These are phyloP conservation scores for Ophiosphaerella narmari DNA, from an alignment of 2,329 filamentous ascomycete genomes.

Conservation along the genomic window DNA sequence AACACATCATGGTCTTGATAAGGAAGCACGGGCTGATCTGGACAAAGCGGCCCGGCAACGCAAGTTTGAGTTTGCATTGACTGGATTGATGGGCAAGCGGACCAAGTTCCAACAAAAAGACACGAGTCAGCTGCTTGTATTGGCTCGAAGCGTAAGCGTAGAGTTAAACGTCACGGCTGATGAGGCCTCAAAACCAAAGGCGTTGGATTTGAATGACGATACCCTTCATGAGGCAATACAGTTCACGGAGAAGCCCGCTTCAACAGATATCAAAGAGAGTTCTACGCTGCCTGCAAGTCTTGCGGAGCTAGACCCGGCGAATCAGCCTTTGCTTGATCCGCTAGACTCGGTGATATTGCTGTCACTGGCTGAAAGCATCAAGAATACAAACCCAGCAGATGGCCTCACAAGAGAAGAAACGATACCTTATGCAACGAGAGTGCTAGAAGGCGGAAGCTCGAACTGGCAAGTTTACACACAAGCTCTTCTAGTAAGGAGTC, in stretches of 20 bases:
- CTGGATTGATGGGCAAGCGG: conserved; percentile 82
- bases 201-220: conserved; percentile 84
- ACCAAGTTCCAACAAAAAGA: conserved; percentile 80
- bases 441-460: conserved; percentile 83
- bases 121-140: conserved; percentile 85
- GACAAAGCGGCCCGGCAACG: conserved; percentile 68
- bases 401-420: conserved; percentile 92
- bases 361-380: conserved; percentile 78
- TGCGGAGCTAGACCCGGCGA: conserved; percentile 69
- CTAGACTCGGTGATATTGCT: conserved; percentile 90
- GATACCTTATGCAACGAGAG: conserved; percentile 84
- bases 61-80: conserved; percentile 80
- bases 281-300: conserved; percentile 65
- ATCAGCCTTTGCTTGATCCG: conserved; percentile 80
- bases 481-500: conserved; percentile 82
- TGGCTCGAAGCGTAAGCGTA: conserved; percentile 72
- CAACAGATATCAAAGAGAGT: conserved; percentile 50
- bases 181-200: conserved; percentile 60
- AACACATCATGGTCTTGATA: conserved; percentile 81
- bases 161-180: conserved; percentile 16
- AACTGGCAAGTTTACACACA: conserved; percentile 99
- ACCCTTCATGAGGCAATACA: conserved; percentile 86
- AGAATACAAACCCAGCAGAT: conserved; percentile 83
- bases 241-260: conserved; percentile 65
- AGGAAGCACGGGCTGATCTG: conserved; percentile 73